Percentiles rank a stretch among this genome's conserved stretches.
Conservation (phyloP, 345 rosid species). For the Salix suchowensis region DNA sequence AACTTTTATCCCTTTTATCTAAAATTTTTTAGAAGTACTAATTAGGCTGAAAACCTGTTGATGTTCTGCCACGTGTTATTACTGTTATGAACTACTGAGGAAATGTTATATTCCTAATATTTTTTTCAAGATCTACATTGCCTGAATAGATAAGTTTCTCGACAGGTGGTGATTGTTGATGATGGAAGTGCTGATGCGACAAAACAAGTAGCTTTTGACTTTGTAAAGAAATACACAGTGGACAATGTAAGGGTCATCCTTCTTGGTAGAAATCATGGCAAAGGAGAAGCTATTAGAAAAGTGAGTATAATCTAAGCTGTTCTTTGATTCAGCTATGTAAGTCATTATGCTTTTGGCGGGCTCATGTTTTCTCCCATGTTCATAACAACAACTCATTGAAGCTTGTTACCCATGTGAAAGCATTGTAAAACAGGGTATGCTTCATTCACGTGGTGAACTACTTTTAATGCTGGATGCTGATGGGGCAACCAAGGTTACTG, state of each 20-base stretch:
- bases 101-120: not conserved
- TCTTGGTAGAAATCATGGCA: conserved; percentile 92
- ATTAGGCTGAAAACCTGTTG: not conserved
- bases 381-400: conserved; percentile 35
- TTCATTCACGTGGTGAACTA: conserved; percentile 94
- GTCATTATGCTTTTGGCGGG: conserved; percentile 6
- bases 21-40: not conserved
- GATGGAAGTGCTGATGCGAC: conserved; percentile 95
- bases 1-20: not conserved
- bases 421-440: conserved; percentile 97
- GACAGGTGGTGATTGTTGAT: conserved; percentile 81
- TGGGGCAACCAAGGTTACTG: conserved; percentile 95
- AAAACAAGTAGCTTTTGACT: conserved; percentile 75
- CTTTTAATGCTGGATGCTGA: conserved; percentile 99
- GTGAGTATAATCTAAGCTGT: conserved; percentile 52
- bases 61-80: not conserved
- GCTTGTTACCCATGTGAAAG: conserved; percentile 69
- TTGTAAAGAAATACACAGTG: conserved; percentile 62
- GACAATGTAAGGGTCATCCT: conserved; percentile 78
- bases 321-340: not conserved
- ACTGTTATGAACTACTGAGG: not conserved
- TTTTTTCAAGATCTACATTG: not conserved
- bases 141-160: conserved; percentile 11
- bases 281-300: conserved; percentile 98
- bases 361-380: conserved; percentile 3